A percentile compares a stretch with the other conserved stretches of the same genome.
Evolutionary conservation across 2,329 filamentous ascomycete species (phyloP).

Genomic region (Beauveria medogensis): DNA sequence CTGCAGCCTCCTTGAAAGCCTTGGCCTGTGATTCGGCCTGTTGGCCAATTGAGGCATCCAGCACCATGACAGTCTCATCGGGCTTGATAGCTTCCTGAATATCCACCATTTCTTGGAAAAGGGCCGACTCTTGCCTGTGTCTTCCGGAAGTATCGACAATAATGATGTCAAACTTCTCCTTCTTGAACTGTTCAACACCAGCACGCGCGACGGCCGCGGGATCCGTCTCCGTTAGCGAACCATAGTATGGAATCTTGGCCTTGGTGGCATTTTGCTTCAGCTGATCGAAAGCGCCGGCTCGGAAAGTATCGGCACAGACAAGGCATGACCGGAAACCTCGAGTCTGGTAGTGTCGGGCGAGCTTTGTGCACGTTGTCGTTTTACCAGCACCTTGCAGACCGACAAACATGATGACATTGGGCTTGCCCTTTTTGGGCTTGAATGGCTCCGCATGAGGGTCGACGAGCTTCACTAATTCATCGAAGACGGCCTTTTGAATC

Average conservation of each 20-base stretch:
- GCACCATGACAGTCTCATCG: slow-evolving; percentile 96
- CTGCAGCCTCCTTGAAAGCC: slow-evolving; percentile 93
- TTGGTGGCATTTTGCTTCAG: slow-evolving; percentile 98
- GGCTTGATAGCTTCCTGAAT: slow-evolving; percentile 81
- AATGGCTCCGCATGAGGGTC: slow-evolving; percentile 93
- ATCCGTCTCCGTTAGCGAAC: slow-evolving; percentile 91
- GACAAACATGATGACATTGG: slow-evolving; percentile 99
- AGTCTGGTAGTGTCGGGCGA: slow-evolving; percentile 89
- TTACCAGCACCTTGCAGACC: slow-evolving; percentile 96
- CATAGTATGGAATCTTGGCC: slow-evolving; percentile 98
- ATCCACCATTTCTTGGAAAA: slow-evolving; percentile 97
- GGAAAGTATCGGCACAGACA: slow-evolving; percentile 97
- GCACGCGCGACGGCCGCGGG: slow-evolving; percentile 89
- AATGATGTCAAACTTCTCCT: slow-evolving; percentile 95
- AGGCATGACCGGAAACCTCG: slow-evolving; percentile 87
- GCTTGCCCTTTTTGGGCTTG: slow-evolving; percentile 91
- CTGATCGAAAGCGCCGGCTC: slow-evolving; percentile 96
- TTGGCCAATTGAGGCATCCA: slow-evolving; percentile 94
- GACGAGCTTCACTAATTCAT: slow-evolving; percentile 90
- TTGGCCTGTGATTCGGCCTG: slow-evolving; percentile 90
- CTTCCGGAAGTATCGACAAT: slow-evolving; percentile 96
- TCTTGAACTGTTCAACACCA: slow-evolving; percentile 98
- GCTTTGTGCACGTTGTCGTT: slow-evolving; percentile 95
- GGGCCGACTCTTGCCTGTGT: slow-evolving; percentile 86
- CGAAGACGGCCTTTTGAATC: slow-evolving; percentile 96